Base-by-base conservation (phyloP, 1,139 yeast species). In the Magnusiomyces suaveolens region DNA sequence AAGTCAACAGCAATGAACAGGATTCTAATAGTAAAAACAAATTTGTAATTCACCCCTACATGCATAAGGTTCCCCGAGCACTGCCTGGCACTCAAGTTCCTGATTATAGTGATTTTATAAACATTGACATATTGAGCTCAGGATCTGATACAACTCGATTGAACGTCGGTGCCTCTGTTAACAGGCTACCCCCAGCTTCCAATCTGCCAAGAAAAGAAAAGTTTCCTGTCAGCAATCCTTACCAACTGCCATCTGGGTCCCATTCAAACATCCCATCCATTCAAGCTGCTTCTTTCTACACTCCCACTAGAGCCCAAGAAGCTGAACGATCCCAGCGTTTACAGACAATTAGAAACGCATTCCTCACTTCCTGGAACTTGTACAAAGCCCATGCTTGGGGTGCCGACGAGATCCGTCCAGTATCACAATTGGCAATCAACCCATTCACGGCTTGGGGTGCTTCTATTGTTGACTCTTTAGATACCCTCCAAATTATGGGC, bases 301-400 rank as follows among this genome's bases (percentile, higher is more conserved):
- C 29, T n/a, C 55, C 54, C 39, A 21, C 53, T 6, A 38, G 24
- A 1, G n/a, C 51, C 6, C 47, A 52, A 20, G 47, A 50, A 16
- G 18, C 43, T 8, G 43, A 24, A 21, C 52, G 55, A 24, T 20
- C 39, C 18, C 60, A 56, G 3, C 77, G 78, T 46, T 76, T 79
- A 54, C 64, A 66, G 2, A 73, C 73, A 58, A 81, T 84, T 33
- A 72, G 69, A 59, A 67, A 70, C 24, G 84, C 78, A 3, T 81
- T 83, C 65, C 63, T 72, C 61, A 76, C 73, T 46, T 77, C 84
- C 10, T 83, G 87, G 87, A 70, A 71, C 52, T 72, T 77, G 24
- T 83, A 83, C 64, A 82, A 79, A 57, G 70, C 73, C 47, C 68
- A 74, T 59, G 88, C 82, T 0, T 81, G 84, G 81, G 88, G 87